Evolutionary conservation across 768 basidiomycete species (phyloP).

Genomic region (Psilocybe sp.): DNA sequence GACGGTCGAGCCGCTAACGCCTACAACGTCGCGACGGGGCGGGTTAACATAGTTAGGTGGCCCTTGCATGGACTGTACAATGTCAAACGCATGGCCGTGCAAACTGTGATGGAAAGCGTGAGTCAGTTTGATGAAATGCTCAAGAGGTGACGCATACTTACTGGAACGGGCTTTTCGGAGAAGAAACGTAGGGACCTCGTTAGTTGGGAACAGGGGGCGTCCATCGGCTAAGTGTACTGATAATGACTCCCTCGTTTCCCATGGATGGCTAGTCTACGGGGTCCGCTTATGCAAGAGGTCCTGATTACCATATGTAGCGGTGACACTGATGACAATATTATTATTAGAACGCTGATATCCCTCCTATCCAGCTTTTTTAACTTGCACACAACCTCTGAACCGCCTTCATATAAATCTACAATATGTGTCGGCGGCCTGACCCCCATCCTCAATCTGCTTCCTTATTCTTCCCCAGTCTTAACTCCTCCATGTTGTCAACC

Average conservation of each 20-base stretch:
- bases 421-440: no score
- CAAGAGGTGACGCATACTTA: neutral
- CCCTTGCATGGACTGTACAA: constrained; percentile 33
- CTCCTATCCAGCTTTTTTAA: no score
- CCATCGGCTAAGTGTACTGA: constrained; percentile 4
- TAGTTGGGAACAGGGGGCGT: neutral
- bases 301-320: constrained; percentile 2
- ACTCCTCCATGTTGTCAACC: no score
- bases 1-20: constrained; percentile 29
- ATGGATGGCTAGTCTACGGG: no score
- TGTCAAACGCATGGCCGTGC: constrained; percentile 30
- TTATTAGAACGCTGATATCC: no score
- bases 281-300: constrained; percentile 15
- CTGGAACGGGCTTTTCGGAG: constrained; percentile 29
- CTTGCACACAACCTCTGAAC: no score
- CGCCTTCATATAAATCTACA: no score
- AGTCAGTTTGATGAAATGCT: neutral
- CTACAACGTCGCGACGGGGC: constrained; percentile 32
- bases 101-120: constrained; percentile 1
- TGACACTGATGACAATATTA: no score
- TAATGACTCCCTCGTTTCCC: no score
- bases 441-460: no score
- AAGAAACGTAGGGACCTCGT: constrained; percentile 30
- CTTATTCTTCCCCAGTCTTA: no score
- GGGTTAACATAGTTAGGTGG: constrained; percentile 40